A percentile compares a stretch with the other conserved stretches of the same genome.
phyloP scores from a whole-genome alignment of 331 rosid genomes.

The Malus hybrid region DNA sequence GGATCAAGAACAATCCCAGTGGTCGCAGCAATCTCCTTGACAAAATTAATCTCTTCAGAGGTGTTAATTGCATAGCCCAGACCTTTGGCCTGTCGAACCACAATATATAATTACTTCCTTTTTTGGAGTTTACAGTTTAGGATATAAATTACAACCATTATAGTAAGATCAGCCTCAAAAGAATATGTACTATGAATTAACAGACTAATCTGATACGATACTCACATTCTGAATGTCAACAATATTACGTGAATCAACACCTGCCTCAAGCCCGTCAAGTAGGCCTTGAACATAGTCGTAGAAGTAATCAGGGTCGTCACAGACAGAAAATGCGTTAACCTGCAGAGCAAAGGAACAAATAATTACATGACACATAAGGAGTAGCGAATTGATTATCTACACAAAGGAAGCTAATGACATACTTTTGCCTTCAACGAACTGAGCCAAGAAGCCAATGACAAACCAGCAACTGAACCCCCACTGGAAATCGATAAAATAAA shows the following conservation, averaged over 20 bases:
- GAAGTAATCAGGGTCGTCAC: constrained; percentile 88
- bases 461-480: constrained; percentile 91
- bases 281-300: constrained; percentile 68
- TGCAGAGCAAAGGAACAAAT: constrained; percentile 24
- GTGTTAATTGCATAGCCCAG: constrained; percentile 85
- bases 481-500: constrained; percentile 33
- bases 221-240: constrained; percentile 64
- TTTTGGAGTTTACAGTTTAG: background rate
- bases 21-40: constrained; percentile 62
- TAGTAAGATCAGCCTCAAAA: background rate
- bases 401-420: constrained; percentile 13
- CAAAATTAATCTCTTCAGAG: constrained; percentile 69
- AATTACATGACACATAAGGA: background rate
- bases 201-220: constrained; percentile 8
- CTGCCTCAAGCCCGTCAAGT: constrained; percentile 73
- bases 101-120: constrained; percentile 5
- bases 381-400: background rate
- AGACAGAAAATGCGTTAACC: constrained; percentile 79
- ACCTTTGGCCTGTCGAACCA: constrained; percentile 70
- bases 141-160: background rate
- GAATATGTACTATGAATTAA: background rate
- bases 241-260: constrained; percentile 59
- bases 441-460: constrained; percentile 67
- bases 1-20: constrained; percentile 94
- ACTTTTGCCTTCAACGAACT: constrained; percentile 87